phyloP scores from a whole-genome alignment of 306 rosid genomes.

The Benincasa hispida region DNA sequence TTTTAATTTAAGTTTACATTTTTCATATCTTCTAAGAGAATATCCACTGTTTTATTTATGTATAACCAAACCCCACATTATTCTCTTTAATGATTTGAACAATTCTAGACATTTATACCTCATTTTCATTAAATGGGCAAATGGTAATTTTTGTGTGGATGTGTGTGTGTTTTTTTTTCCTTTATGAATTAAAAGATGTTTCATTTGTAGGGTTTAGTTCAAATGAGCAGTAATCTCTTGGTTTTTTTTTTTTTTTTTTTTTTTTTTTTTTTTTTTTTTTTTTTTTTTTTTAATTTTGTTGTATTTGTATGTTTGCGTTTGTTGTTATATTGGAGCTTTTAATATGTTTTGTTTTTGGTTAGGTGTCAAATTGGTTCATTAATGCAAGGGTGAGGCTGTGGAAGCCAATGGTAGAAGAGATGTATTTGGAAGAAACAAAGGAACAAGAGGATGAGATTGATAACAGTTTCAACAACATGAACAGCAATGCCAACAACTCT shows the following conservation, averaged over 20 bases:
- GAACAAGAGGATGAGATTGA: constrained; percentile 24
- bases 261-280: not conserved
- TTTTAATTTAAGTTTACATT: not conserved
- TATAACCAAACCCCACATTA: not conserved
- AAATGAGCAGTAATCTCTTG: not conserved
- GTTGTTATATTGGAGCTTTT: not conserved
- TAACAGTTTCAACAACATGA: constrained; percentile 10
- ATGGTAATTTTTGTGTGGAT: too few relatives aligned
- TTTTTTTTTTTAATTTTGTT: too few relatives aligned
- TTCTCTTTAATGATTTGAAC: not conserved
- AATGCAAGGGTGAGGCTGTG: constrained; percentile 93
- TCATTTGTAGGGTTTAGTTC: not conserved
- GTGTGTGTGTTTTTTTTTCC: not conserved
- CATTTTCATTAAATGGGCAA: constrained; percentile 4
- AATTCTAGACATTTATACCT: not conserved
- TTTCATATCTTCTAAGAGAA: not conserved
- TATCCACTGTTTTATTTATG: not conserved
- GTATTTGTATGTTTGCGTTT: not conserved
- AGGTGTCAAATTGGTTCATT: constrained; percentile 98
- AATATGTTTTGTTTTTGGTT: not conserved
- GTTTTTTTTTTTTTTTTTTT: not conserved
- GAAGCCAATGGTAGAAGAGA: constrained; percentile 99
- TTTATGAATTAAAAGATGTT: not conserved
- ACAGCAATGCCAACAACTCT: constrained; percentile 22
- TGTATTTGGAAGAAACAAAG: constrained; percentile 75